Evolutionary conservation across 1,284 basidiomycete species (phyloP).

Genomic region (Cronartium ribicola): DNA sequence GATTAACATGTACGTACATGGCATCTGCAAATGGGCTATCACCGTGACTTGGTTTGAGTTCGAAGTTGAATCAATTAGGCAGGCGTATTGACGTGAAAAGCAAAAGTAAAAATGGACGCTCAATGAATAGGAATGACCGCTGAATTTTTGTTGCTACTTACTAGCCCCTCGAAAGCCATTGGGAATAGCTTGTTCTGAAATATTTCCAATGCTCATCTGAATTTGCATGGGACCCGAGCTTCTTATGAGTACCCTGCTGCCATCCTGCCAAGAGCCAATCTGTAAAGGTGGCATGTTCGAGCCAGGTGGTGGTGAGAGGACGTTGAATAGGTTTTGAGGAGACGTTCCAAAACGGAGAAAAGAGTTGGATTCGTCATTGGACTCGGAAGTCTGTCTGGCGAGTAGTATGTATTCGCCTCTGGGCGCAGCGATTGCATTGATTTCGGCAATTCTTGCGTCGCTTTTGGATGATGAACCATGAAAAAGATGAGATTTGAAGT

Average conservation of each 20-base stretch:
- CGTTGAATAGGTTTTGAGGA: conserved; percentile 21
- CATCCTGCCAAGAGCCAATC: conserved; percentile 32
- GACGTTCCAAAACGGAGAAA: conserved; percentile 15
- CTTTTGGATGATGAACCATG: neutral
- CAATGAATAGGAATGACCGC: neutral
- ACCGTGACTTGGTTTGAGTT: neutral
- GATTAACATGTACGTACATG: conserved; percentile 7
- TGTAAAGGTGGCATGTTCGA: conserved; percentile 18
- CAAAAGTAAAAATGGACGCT: neutral
- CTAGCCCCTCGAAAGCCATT: conserved; percentile 16
- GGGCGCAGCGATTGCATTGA: conserved; percentile 21
- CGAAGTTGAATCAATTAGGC: conserved; percentile 1
- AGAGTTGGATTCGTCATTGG: neutral
- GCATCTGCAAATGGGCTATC: conserved; percentile 18
- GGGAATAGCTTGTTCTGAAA: neutral
- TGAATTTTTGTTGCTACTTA: conserved; percentile 1
- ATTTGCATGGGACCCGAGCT: conserved; percentile 21
- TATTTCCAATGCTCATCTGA: conserved; percentile 9
- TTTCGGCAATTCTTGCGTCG: conserved; percentile 4
- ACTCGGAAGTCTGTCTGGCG: conserved; percentile 2
- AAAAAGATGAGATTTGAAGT: neutral
- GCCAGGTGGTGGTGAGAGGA: neutral
- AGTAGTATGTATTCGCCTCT: conserved; percentile 24
- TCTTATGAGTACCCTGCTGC: conserved; percentile 27
- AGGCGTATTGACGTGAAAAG: conserved; percentile 14